Evolutionary conservation across 2,329 filamentous ascomycete genomes (phyloP).

Genomic region (Coniochaeta sp.): DNA sequence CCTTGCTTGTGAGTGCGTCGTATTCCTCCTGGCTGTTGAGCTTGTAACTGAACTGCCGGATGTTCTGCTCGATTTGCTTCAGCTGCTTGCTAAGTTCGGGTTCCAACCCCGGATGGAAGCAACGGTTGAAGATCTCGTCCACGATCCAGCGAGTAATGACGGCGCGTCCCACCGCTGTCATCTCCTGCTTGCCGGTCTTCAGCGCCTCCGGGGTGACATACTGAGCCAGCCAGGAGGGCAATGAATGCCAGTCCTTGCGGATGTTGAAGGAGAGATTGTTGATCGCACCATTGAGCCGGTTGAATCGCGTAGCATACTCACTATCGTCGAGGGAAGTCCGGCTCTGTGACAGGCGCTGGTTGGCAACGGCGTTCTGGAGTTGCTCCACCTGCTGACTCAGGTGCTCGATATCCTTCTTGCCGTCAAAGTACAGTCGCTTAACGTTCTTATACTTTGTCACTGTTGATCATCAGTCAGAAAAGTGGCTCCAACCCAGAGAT

Average conservation of each 20-base stretch:
- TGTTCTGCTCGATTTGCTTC: constrained; percentile 82
- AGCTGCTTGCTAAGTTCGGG: constrained; percentile 67
- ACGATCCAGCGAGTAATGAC: constrained; percentile 85
- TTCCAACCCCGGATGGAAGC: constrained; percentile 87
- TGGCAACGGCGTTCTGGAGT: constrained; percentile 93
- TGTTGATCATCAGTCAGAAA: constrained; percentile 34
- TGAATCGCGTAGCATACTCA: constrained; percentile 86
- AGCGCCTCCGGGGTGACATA: constrained; percentile 82
- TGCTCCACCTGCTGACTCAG: constrained; percentile 85
- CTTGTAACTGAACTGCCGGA: constrained; percentile 69
- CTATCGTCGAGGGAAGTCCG: constrained; percentile 91
- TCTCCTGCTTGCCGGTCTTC: constrained; percentile 86
- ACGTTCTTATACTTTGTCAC: constrained; percentile 97
- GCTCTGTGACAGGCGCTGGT: constrained; percentile 90
- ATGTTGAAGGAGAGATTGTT: constrained; percentile 95
- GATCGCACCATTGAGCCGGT: constrained; percentile 84
- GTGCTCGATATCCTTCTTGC: constrained; percentile 84
- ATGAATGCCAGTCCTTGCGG: constrained; percentile 81
- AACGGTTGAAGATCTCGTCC: constrained; percentile 83
- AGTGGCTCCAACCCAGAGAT: neutral
- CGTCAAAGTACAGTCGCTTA: constrained; percentile 95
- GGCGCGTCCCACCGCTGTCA: constrained; percentile 90
- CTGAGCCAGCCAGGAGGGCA: constrained; percentile 73
- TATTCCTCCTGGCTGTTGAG: constrained; percentile 78
- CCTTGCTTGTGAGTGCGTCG: constrained; percentile 78